phyloP scores from a whole-genome alignment of 208 protist species.

The Leishmania lainsoni region DNA sequence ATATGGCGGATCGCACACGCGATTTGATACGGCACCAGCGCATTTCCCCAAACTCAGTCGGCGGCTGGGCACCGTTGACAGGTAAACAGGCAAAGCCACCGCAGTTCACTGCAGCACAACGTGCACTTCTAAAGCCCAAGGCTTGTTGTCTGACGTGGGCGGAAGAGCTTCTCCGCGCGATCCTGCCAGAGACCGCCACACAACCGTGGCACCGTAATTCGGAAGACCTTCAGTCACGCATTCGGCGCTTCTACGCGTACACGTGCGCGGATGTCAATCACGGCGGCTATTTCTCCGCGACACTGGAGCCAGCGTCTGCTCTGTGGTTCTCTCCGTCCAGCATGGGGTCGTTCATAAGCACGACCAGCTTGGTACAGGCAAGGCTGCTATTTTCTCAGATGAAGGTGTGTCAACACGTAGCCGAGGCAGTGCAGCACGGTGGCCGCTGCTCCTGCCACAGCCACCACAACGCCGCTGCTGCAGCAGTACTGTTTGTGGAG shows the following conservation, averaged over 20 bases:
- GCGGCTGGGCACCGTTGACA: neutral
- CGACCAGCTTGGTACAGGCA: conserved; percentile 1
- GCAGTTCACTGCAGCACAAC: neutral
- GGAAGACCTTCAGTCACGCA: conserved; percentile 15
- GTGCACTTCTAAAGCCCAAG: neutral
- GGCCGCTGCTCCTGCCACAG: conserved; percentile 9
- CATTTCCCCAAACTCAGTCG: neutral
- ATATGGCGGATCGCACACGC: neutral
- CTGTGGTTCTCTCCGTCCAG: neutral
- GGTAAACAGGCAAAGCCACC: neutral
- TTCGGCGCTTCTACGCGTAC: conserved; percentile 27
- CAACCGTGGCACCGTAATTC: neutral
- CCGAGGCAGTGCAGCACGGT: conserved; percentile 11
- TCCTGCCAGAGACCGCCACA: conserved; percentile 8
- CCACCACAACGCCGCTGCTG: neutral
- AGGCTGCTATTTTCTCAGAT: conserved; percentile 20
- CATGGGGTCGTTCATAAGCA: neutral
- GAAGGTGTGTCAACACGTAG: conserved; percentile 29
- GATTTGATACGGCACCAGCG: neutral
- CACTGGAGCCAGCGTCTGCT: conserved; percentile 1
- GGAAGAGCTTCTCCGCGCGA: conserved; percentile 5
- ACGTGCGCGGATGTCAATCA: conserved; percentile 12
- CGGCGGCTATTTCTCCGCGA: conserved; percentile 22
- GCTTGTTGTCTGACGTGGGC: conserved; percentile 13
- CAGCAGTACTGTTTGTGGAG: conserved; percentile 24